Percentiles rank a stretch among this genome's conserved stretches.
Evolutionary conservation across 495 filamentous ascomycete genomes (phyloP).

Genomic region (Talaromyces thailandensis): DNA sequence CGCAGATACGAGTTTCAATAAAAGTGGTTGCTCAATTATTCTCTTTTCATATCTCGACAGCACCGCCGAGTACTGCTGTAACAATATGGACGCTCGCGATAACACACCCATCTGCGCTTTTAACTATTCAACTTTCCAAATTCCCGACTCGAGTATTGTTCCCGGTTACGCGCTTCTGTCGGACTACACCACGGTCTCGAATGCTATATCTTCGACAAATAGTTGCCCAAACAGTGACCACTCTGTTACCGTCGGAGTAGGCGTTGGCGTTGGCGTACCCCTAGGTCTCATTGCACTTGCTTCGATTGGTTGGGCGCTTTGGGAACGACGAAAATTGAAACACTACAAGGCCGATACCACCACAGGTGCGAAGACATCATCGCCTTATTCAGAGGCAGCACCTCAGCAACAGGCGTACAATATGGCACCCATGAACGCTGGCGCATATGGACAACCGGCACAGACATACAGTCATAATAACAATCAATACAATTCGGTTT

Average conservation of each 20-base stretch:
- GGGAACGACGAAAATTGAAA: conserved; percentile 12
- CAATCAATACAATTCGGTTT: not conserved
- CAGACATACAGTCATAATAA: not conserved
- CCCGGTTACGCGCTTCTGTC: conserved; percentile 14
- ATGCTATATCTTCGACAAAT: not conserved
- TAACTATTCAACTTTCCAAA: conserved; percentile 12
- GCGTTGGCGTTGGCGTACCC: conserved; percentile 16
- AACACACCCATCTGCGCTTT: conserved; percentile 13
- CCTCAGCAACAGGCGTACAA: not conserved
- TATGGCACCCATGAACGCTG: not conserved
- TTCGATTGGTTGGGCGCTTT: conserved; percentile 19
- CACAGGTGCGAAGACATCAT: not conserved
- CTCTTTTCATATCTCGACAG: conserved; percentile 12
- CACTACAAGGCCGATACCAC: not conserved
- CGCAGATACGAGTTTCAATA: conserved; percentile 7
- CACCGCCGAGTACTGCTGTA: conserved; percentile 22
- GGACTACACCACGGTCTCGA: conserved; percentile 10
- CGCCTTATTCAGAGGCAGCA: not conserved
- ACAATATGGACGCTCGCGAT: conserved; percentile 12
- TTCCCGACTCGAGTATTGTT: conserved; percentile 12
- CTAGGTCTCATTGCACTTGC: conserved; percentile 22
- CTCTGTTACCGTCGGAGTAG: conserved; percentile 12
- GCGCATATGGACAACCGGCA: not conserved
- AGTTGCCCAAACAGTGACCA: not conserved
- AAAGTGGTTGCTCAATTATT: conserved; percentile 19